Percentiles rank a stretch among this genome's conserved stretches.
Evolutionary conservation across 257 asterid species (phyloP).

Genomic region (Cynanchum wilfordii): DNA sequence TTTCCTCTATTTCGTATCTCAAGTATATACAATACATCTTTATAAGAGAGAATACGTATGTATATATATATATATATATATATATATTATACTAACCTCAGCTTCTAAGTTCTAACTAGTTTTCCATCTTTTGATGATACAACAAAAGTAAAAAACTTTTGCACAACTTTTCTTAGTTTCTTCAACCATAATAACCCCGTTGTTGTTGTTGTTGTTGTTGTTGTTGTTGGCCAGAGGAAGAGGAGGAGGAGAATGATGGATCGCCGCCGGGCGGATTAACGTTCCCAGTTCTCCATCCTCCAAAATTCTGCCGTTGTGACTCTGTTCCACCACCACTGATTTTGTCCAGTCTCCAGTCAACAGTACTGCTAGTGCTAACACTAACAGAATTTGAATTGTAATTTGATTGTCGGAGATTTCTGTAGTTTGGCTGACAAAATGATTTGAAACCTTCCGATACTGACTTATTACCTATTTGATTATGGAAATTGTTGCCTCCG

Average conservation of each 20-base stretch:
- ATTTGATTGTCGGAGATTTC: not conserved
- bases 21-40: no score
- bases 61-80: no score
- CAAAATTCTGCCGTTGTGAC: not conserved
- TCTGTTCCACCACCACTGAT: no score
- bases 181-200: not conserved
- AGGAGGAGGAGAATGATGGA: not conserved
- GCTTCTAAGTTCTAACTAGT: no score
- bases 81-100: no score
- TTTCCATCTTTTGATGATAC: no score
- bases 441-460: not conserved
- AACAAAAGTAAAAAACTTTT: no score
- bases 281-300: not conserved
- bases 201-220: no score
- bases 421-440: not conserved
- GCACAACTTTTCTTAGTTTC: not conserved
- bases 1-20: no score
- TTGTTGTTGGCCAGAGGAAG: not conserved
- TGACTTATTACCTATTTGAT: not conserved
- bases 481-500: not conserved
- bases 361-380: not conserved
- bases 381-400: not conserved
- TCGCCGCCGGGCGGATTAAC: not conserved
- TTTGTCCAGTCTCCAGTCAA: not conserved
- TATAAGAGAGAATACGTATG: no score